Percentiles rank a stretch among this genome's conserved stretches.
phyloP scores from a whole-genome alignment of 306 rosid genomes.

The Coriaria nepalensis region DNA sequence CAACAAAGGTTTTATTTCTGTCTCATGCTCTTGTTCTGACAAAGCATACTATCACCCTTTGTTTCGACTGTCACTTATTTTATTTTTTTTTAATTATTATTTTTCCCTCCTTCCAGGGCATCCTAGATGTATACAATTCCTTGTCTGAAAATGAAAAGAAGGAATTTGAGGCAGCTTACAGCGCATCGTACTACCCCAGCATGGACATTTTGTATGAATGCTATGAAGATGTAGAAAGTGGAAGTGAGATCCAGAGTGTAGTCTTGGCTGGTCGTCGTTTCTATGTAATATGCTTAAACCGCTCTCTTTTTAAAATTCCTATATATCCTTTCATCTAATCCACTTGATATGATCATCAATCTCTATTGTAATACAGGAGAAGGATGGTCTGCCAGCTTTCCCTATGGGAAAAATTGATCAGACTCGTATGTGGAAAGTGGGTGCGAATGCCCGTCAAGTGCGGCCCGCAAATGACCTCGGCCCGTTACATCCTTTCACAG shows the following conservation, averaged over 20 bases:
- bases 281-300: too few relatives aligned
- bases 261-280: slow-evolving; percentile 97
- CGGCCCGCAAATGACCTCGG: slow-evolving; percentile 90
- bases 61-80: too few relatives aligned
- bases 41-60: too few relatives aligned
- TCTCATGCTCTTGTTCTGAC: background rate
- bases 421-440: slow-evolving; percentile 98
- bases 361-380: slow-evolving; percentile 62
- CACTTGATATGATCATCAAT: too few relatives aligned
- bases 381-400: slow-evolving; percentile 92
- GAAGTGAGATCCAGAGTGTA: slow-evolving; percentile 94
- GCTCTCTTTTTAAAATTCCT: too few relatives aligned
- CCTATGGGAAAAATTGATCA: slow-evolving; percentile 99
- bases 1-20: slow-evolving; percentile 53
- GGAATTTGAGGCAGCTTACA: slow-evolving; percentile 86
- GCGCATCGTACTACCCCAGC: slow-evolving; percentile 90
- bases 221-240: slow-evolving; percentile 83
- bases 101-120: slow-evolving; percentile 42
- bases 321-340: too few relatives aligned
- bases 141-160: slow-evolving; percentile 60
- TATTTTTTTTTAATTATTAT: background rate
- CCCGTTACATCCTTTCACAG: slow-evolving; percentile 83
- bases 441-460: slow-evolving; percentile 64
- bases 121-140: slow-evolving; percentile 74
- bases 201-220: slow-evolving; percentile 97